Conservation (phyloP, 2,329 filamentous ascomycete genomes). For the Atkinsonella hypoxylon region DNA sequence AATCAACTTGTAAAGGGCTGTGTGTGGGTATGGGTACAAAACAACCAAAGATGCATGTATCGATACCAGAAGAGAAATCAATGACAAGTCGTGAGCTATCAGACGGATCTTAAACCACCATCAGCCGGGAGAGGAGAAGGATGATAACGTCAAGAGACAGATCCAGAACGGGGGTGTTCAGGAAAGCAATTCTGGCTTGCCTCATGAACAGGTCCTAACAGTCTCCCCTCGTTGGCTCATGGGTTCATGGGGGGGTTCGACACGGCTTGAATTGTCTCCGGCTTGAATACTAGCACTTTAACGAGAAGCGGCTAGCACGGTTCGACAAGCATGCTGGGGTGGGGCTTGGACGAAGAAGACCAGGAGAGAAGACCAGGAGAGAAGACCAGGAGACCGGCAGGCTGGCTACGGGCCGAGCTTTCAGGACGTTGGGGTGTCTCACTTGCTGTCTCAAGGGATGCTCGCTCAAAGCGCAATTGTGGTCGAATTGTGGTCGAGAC, state of each 20-base stretch:
- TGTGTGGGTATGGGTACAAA: neutral
- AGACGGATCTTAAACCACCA: neutral
- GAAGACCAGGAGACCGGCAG: neutral
- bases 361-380: neutral
- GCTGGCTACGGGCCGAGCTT: neutral
- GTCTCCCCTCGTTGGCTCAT: neutral
- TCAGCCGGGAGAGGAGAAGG: neutral
- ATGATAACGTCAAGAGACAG: neutral
- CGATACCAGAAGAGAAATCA: neutral
- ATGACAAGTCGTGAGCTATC: constrained; percentile 1
- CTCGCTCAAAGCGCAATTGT: too few species aligned
- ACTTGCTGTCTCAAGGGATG: neutral
- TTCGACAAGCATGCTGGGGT: neutral
- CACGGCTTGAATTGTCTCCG: neutral
- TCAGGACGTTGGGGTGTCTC: neutral
- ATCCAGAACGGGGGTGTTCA: neutral
- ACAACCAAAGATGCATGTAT: constrained; percentile 2
- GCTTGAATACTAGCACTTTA: neutral
- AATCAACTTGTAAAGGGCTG: neutral
- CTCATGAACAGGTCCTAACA: neutral
- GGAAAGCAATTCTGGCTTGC: neutral
- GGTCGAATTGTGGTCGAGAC: too few species aligned
- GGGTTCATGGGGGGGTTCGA: neutral
- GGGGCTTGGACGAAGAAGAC: neutral
- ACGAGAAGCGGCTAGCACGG: neutral